Evolutionary conservation across 331 rosid species (phyloP), one percentile per base, ranked within the genome.

Genomic region (Quercus lobata): DNA sequence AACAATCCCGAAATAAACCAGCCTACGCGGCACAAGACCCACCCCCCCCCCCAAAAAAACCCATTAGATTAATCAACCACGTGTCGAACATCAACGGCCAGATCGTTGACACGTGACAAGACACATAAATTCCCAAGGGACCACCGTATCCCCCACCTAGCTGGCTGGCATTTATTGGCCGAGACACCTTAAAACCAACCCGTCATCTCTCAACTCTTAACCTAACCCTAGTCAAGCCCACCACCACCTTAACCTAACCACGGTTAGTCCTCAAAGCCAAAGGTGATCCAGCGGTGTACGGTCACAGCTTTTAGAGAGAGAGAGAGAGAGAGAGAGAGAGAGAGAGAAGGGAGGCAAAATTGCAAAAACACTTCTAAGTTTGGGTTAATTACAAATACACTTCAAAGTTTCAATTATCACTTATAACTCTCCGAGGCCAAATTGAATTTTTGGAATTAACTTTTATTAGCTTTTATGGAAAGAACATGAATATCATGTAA

Each of bases 161-260:
- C 86, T 85, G 89, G 88, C 93, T 7, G 10, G 83, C 88, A 92
- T 86, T 85, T 82, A 82, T 77, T 90, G 90, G 86, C 30, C 68
- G 74, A 54, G 35, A 29, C 21, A 15, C 55, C 37, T n/a, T 19
- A 7, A 53, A 75, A 55, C 1, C 9, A 22, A 37, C 10, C 44
- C 44, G 24, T 19, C 11, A 30, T 54, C 34, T 25, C 24, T 41
- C 55, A 49, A 12, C 18, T 49, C 9, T 19, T 0, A 76, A 3
- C 70, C 79, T 22, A 85, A 83, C 86, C 86, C 60, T 55, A 79
- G 80, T 81, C 68, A 77, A 56, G 69, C 54, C 56, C 14, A 49
- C 55, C 2, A 2, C 55, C 55, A 4, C 17, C 55, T 49, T 49
- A 14, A 49, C 55, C 55, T 15, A 14, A 49, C 16, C 17, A 41